Evolutionary conservation across 345 rosid species (phyloP).

Genomic region (Firmiana major): DNA sequence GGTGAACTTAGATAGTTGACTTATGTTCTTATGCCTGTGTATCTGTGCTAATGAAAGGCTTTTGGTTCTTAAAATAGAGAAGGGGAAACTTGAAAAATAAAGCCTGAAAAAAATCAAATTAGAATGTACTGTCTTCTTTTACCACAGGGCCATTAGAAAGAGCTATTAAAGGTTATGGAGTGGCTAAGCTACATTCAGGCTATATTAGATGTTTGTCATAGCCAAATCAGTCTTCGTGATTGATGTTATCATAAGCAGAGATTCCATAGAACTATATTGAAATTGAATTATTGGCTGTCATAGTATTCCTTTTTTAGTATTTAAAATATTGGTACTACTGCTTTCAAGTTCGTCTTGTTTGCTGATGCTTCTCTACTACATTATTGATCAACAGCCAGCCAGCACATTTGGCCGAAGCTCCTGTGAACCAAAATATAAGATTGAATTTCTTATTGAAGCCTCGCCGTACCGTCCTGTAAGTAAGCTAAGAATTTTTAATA

Average conservation of each 20-base stretch:
- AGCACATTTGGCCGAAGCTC: constrained; percentile 63
- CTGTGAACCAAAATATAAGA: constrained; percentile 76
- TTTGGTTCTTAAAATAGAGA: not conserved
- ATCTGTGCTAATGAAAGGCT: not conserved
- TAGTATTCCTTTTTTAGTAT: not conserved
- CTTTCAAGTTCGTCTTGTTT: constrained; percentile 1
- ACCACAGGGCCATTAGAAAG: not conserved
- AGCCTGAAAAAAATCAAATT: not conserved
- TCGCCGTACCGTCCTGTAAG: constrained; percentile 79
- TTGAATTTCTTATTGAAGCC: constrained; percentile 63
- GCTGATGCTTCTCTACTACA: not conserved
- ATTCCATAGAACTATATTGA: not conserved
- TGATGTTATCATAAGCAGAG: not conserved
- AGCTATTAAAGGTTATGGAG: not conserved
- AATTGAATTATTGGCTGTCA: not conserved
- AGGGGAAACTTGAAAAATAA: not conserved
- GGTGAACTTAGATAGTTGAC: not conserved
- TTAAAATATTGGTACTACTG: not conserved
- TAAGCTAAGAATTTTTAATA: constrained; percentile 3
- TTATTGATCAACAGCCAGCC: constrained; percentile 38
- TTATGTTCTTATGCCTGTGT: not conserved
- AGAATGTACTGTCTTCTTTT: not conserved
- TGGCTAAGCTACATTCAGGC: not conserved
- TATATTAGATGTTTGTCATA: not conserved
- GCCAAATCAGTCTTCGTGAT: not conserved